Evolutionary conservation across 352 stramenopile genomes (phyloP).

Genomic region (Saprolegnia diclina): DNA sequence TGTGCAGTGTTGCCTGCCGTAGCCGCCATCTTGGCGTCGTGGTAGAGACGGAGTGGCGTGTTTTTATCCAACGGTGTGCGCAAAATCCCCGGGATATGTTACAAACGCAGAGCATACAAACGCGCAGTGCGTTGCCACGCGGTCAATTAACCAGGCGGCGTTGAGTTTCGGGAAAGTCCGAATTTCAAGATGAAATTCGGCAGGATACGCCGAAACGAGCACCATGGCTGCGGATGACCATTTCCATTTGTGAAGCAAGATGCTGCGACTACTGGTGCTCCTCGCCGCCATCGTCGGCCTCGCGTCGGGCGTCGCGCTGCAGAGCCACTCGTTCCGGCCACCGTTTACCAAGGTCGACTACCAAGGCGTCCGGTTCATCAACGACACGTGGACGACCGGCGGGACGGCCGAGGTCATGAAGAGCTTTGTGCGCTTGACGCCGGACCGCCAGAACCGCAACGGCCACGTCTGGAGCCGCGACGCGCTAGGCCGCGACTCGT

Average conservation of each 20-base stretch:
- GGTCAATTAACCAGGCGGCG: too few relatives aligned
- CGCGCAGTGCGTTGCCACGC: too few relatives aligned
- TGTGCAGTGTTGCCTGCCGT: too few relatives aligned
- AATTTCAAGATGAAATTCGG: neutral
- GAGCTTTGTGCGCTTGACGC: constrained; percentile 75
- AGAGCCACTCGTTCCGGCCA: constrained; percentile 51
- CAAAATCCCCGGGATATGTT: too few relatives aligned
- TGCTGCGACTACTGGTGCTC: neutral
- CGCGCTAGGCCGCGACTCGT: constrained; percentile 41
- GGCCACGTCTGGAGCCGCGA: constrained; percentile 64
- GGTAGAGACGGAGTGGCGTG: too few relatives aligned
- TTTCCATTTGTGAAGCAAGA: neutral
- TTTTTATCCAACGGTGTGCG: too few relatives aligned
- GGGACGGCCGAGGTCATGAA: constrained; percentile 70
- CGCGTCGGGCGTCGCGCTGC: constrained; percentile 30
- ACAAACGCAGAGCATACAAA: too few relatives aligned
- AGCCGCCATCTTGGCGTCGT: too few relatives aligned
- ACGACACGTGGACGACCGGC: constrained; percentile 44
- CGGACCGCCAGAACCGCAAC: constrained; percentile 75
- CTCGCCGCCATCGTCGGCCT: neutral
- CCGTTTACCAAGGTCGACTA: constrained; percentile 56
- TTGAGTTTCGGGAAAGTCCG: too few relatives aligned
- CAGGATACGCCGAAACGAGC: neutral
- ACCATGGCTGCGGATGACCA: neutral
- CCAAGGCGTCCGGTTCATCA: constrained; percentile 53